A percentile compares a stretch with the other conserved stretches of the same genome.
Conservation (phyloP, 306 rosid species). For the Malus sylvestris region DNA sequence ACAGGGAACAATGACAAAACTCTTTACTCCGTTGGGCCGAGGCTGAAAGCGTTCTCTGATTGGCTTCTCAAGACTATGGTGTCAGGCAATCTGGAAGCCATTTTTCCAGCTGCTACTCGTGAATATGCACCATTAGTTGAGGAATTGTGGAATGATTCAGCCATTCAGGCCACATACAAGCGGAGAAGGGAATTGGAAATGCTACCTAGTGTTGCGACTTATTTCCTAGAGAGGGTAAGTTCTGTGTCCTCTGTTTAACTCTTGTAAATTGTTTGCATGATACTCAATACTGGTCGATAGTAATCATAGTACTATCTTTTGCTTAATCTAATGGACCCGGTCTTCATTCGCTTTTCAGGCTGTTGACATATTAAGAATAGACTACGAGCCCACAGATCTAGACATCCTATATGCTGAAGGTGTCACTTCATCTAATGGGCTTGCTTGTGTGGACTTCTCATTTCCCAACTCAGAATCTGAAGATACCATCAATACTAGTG, state of each 20-base stretch:
- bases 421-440: conserved; percentile 92
- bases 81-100: conserved; percentile 80
- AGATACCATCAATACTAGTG: conserved; percentile 44
- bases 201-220: conserved; percentile 82
- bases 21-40: conserved; percentile 73
- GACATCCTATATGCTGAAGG: conserved; percentile 96
- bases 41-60: conserved; percentile 90
- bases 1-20: conserved; percentile 53
- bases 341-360: conserved; percentile 39
- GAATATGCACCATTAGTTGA: conserved; percentile 89
- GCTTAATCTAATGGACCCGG: neutral
- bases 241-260: neutral
- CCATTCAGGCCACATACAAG: conserved; percentile 77
- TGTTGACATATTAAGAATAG: conserved; percentile 70
- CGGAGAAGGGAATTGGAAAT: conserved; percentile 85
- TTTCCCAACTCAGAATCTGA: conserved; percentile 66
- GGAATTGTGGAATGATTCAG: conserved; percentile 86
- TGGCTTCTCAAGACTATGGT: conserved; percentile 97
- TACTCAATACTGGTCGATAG: neutral
- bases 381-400: conserved; percentile 85
- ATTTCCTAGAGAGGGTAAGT: conserved; percentile 88
- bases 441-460: conserved; percentile 86
- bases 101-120: conserved; percentile 97
- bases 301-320: neutral
- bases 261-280: neutral